Evolutionary conservation across 1,284 basidiomycete genomes (phyloP), one percentile per base, ranked within the genome.

Genomic region (Cryptococcus depauperatus): DNA sequence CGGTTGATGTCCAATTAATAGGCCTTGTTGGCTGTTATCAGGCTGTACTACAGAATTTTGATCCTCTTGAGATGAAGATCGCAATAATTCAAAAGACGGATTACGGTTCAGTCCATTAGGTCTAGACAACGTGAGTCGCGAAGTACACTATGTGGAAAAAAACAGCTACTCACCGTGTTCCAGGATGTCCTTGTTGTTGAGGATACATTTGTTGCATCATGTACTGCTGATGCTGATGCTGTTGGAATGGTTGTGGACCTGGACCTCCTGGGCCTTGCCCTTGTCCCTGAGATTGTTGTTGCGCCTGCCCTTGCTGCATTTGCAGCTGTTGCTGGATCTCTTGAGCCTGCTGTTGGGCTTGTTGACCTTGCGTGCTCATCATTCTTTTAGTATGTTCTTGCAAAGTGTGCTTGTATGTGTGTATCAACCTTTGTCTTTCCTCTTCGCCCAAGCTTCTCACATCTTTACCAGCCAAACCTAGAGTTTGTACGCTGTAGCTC

Each of bases 381-480:
- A 52, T 53, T 30, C 54, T 37, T 10, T 55, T 51, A 32, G 59
- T 56, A 29, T 56, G 46, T 42, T 64, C 57, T 40, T 47, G 44
- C 37, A 62, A 35, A 5, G 48, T 53, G 39, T 47, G 37, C 29
- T 54, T 44, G 37, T 68, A 68, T 16, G 46, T 52, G 11, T 48
- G 46, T 4, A 54, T 58, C 39, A 68, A 32, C 3, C 57, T 55
- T 44, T 50, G 43, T 59, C 53, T 56, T 13, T 68, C 62, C 9
- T 62, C 61, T 21, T 62, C 62, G 2, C 50, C 43, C 41, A 63
- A 44, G n/a, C 46, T 50, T 7, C 52, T 45, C 11, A 61, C 49
- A 40, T 66, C 61, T 26, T 58, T 53, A 4, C 62, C 63, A 1
- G 43, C 46, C 25, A 66, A 40, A 9, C 64, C 64, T 25, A 63